Percentiles rank a stretch among this genome's conserved stretches.
Evolutionary conservation across 805 yeast genomes (phyloP).

Genomic region (Saturnispora saitoi): DNA sequence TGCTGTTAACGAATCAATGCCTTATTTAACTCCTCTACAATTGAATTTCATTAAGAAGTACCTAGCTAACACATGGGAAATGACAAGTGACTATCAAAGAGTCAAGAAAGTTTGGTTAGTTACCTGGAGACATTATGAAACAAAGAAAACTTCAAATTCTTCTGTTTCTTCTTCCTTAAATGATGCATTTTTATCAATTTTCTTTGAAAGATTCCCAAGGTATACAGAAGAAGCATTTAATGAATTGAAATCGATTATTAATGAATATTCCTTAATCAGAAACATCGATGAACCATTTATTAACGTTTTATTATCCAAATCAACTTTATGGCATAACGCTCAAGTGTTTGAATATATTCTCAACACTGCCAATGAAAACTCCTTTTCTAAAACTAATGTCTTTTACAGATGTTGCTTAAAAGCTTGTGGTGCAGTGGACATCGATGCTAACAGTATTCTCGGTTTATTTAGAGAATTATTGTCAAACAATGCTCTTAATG

Average conservation of each 20-base stretch:
- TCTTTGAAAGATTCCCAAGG: slow-evolving; percentile 50
- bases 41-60: slow-evolving; percentile 65
- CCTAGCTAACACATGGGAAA: slow-evolving; percentile 49
- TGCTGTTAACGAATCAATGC: slow-evolving; percentile 61
- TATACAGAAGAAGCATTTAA: slow-evolving; percentile 46
- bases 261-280: slow-evolving; percentile 46
- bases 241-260: slow-evolving; percentile 48
- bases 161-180: slow-evolving; percentile 68
- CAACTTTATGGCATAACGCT: slow-evolving; percentile 59
- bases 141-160: slow-evolving; percentile 42
- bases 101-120: slow-evolving; percentile 56
- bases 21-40: slow-evolving; percentile 62
- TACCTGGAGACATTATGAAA: slow-evolving; percentile 50
- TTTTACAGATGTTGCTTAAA: slow-evolving; percentile 66
- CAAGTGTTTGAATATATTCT: slow-evolving; percentile 57
- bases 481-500: slow-evolving; percentile 40
- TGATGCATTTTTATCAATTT: slow-evolving; percentile 57
- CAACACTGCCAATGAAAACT: slow-evolving; percentile 48
- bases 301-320: slow-evolving; percentile 63
- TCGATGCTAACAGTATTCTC: slow-evolving; percentile 45
- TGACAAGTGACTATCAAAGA: slow-evolving; percentile 47
- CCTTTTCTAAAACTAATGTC: slow-evolving; percentile 55
- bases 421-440: slow-evolving; percentile 58
- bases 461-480: slow-evolving; percentile 26
- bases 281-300: slow-evolving; percentile 73